Evolutionary conservation across 495 filamentous ascomycete species (phyloP).

Genomic region (Aspergillus saccharolyticus): DNA sequence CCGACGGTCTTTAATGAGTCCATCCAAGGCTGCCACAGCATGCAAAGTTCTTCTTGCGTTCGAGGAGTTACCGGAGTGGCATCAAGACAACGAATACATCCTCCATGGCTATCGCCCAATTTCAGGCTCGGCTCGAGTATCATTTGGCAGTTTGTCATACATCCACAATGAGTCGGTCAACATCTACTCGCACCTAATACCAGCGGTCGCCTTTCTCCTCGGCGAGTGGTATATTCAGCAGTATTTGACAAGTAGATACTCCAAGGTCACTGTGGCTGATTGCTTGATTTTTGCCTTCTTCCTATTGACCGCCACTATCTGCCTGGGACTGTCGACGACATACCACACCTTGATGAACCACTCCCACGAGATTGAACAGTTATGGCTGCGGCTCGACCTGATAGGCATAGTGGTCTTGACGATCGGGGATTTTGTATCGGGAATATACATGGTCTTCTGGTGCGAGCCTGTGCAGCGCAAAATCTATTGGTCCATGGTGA

Average conservation of each 20-base stretch:
- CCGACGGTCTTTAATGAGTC: no score
- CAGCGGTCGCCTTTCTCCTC: conserved; percentile 19
- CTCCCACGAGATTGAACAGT: conserved; percentile 18
- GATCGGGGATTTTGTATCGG: conserved; percentile 25
- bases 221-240: conserved; percentile 16
- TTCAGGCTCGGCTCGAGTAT: conserved; percentile 24
- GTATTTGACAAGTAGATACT: conserved; percentile 22
- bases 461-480: conserved; percentile 19
- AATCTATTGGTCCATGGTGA: conserved; percentile 25
- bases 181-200: conserved; percentile 31
- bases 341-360: conserved; percentile 31
- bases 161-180: conserved; percentile 36
- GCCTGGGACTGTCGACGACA: conserved; percentile 21
- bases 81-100: conserved; percentile 24
- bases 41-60: conserved; percentile 22
- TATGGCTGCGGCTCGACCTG: conserved; percentile 26
- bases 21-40: no score
- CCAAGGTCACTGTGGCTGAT: conserved; percentile 17
- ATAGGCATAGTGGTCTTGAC: conserved; percentile 21
- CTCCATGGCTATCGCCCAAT: conserved; percentile 29
- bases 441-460: conserved; percentile 26
- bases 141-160: conserved; percentile 24
- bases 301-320: conserved; percentile 21
- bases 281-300: conserved; percentile 25
- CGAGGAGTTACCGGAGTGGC: conserved; percentile 32